A percentile compares a stretch with the other conserved stretches of the same genome.
Evolutionary conservation across 352 stramenopile species (phyloP).

Genomic region (Pythium insidiosum): DNA sequence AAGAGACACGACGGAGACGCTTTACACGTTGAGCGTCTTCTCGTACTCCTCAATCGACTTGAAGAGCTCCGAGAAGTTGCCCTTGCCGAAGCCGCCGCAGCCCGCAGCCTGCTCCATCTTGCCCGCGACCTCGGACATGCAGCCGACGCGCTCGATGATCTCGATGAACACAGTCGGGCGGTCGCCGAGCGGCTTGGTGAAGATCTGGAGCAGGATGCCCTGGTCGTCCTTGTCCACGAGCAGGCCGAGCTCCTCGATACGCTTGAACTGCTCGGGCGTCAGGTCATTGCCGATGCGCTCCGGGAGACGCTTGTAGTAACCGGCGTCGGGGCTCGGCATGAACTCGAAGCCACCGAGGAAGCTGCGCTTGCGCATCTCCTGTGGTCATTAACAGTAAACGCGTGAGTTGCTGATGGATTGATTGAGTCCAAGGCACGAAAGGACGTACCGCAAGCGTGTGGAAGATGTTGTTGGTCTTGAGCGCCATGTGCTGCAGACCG

Average conservation of each 20-base stretch:
- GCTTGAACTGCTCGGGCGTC: slow-evolving; percentile 84
- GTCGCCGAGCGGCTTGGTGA: slow-evolving; percentile 87
- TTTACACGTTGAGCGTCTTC: slow-evolving; percentile 74
- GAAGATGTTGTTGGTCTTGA: slow-evolving; percentile 97
- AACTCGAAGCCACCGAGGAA: slow-evolving; percentile 77
- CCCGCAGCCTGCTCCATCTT: slow-evolving; percentile 71
- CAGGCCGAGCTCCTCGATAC: slow-evolving; percentile 89
- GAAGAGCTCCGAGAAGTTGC: slow-evolving; percentile 90
- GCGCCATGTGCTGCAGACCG: slow-evolving; percentile 95
- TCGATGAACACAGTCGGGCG: slow-evolving; percentile 87
- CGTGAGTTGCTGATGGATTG: background rate
- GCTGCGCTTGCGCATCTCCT: slow-evolving; percentile 72
- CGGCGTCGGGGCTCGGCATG: slow-evolving; percentile 72
- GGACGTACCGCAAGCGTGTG: slow-evolving; percentile 60
- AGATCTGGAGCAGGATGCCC: slow-evolving; percentile 90
- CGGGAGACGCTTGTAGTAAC: slow-evolving; percentile 90
- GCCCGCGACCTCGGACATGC: slow-evolving; percentile 61
- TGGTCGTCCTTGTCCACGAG: slow-evolving; percentile 94
- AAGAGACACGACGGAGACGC: background rate
- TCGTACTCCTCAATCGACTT: slow-evolving; percentile 91
- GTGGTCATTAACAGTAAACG: slow-evolving; percentile 1
- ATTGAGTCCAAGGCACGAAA: no score
- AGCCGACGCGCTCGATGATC: slow-evolving; percentile 91
- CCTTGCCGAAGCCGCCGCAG: slow-evolving; percentile 88
- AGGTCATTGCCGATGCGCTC: slow-evolving; percentile 71